phyloP scores from a whole-genome alignment of 2,329 filamentous ascomycete species.

The Trichoderma koningii region DNA sequence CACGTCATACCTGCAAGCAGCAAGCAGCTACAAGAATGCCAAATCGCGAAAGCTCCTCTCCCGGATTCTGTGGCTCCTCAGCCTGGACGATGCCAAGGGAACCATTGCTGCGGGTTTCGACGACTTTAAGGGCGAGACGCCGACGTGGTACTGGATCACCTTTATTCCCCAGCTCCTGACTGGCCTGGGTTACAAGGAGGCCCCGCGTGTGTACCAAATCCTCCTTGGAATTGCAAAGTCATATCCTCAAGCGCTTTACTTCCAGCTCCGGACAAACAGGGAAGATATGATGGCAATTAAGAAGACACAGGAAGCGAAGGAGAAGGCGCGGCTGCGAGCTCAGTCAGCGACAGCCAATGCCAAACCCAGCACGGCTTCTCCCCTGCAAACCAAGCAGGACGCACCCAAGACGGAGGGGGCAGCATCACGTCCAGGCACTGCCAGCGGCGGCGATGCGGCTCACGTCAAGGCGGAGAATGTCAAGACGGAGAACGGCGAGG shows the following conservation, averaged over 20 bases:
- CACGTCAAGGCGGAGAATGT: conserved; percentile 42
- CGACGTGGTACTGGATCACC: conserved; percentile 99
- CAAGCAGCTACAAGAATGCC: conserved; percentile 93
- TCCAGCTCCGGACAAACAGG: conserved; percentile 86
- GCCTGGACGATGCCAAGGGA: conserved; percentile 85
- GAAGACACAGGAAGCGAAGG: conserved; percentile 80
- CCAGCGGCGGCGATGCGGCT: conserved; percentile 48
- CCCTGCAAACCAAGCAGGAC: conserved; percentile 57
- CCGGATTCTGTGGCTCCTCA: conserved; percentile 91
- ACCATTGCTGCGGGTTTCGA: conserved; percentile 85
- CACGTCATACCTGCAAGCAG: conserved; percentile 94
- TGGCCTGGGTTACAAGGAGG: conserved; percentile 88
- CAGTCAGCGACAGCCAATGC: conserved; percentile 48
- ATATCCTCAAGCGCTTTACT: conserved; percentile 94
- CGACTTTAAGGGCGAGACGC: conserved; percentile 95
- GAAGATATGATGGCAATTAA: conserved; percentile 94
- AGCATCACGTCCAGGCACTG: conserved; percentile 54
- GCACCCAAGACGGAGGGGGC: conserved; percentile 42
- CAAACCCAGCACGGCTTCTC: conserved; percentile 49
- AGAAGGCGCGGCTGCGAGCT: conserved; percentile 57
- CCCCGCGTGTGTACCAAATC: conserved; percentile 80
- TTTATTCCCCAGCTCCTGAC: conserved; percentile 96
- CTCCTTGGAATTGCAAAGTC: conserved; percentile 92
- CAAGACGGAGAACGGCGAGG: conserved; percentile 50
- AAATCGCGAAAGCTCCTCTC: conserved; percentile 94